Percentiles rank a stretch among this genome's conserved stretches.
phyloP scores from a whole-genome alignment of 2,329 filamentous ascomycete genomes.

The Tricladium varicosporioides region DNA sequence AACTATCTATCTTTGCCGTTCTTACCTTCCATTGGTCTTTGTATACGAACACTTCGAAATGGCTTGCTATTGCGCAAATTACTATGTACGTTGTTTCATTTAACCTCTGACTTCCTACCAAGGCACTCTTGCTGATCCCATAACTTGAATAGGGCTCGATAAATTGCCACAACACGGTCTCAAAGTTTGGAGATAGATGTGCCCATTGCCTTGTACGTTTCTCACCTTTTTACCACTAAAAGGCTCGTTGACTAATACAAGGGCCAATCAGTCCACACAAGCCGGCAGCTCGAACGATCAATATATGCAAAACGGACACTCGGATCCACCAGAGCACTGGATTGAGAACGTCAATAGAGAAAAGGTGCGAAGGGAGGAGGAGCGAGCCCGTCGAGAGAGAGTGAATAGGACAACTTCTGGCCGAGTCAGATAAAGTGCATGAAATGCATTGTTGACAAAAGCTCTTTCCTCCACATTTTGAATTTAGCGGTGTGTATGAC shows the following conservation, averaged over 20 bases:
- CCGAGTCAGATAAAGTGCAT: constrained; percentile 6
- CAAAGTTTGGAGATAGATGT: constrained; percentile 38
- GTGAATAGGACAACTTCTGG: constrained; percentile 18
- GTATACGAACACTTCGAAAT: constrained; percentile 20
- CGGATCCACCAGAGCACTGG: constrained; percentile 21
- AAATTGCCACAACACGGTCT: constrained; percentile 38
- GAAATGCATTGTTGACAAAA: not conserved
- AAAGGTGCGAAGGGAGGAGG: constrained; percentile 21
- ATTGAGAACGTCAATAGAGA: constrained; percentile 21
- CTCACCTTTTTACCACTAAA: not conserved
- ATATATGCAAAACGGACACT: constrained; percentile 14
- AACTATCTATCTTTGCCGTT: too few relatives aligned
- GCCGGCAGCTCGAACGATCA: constrained; percentile 5
- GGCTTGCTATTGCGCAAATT: constrained; percentile 40
- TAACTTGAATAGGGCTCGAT: constrained; percentile 32
- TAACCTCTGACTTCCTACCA: not conserved
- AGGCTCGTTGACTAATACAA: not conserved
- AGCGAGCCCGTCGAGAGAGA: constrained; percentile 17
- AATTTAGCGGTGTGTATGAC: not conserved
- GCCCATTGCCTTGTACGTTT: constrained; percentile 32
- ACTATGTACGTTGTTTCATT: constrained; percentile 33
- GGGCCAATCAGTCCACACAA: constrained; percentile 14
- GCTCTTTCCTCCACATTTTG: not conserved
- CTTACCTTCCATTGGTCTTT: too few relatives aligned
- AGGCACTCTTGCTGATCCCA: constrained; percentile 12